A percentile compares a stretch with the other conserved stretches of the same genome.
Conservation (phyloP, 169 alveolate genomes). For the Cryptosporidium viatorum region DNA sequence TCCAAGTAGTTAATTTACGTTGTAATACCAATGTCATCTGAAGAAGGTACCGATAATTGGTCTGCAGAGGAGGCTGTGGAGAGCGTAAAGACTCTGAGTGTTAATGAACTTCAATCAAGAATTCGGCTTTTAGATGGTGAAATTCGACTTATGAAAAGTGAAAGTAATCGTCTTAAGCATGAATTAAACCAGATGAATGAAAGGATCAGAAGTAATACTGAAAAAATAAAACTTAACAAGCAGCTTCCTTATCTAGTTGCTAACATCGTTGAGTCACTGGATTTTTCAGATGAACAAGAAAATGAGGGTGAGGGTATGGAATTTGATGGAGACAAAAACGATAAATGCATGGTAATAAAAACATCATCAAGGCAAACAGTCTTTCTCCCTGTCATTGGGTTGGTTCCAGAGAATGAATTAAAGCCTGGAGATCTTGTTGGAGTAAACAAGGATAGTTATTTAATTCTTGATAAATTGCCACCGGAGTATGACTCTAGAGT, state of each 20-base stretch:
- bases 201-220: constrained; percentile 91
- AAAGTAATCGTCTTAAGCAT: constrained; percentile 88
- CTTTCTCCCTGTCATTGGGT: constrained; percentile 98
- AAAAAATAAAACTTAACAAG: constrained; percentile 94
- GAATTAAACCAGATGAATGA: constrained; percentile 88
- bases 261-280: constrained; percentile 94
- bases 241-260: constrained; percentile 99
- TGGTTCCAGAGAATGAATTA: constrained; percentile 88
- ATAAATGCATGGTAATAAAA: constrained; percentile 90
- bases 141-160: constrained; percentile 89
- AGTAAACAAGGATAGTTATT: constrained; percentile 97
- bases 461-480: constrained; percentile 98
- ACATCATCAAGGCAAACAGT: constrained; percentile 96
- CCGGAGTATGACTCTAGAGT: constrained; percentile 99
- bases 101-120: constrained; percentile 44
- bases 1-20: neutral
- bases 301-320: constrained; percentile 81
- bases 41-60: constrained; percentile 55
- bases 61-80: constrained; percentile 71
- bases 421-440: constrained; percentile 97
- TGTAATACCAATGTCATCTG: constrained; percentile 26
- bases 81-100: constrained; percentile 52
- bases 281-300: constrained; percentile 80
- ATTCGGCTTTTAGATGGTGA: constrained; percentile 77
- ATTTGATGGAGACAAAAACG: constrained; percentile 80